Evolutionary conservation across 169 alveolate genomes (phyloP).

Genomic region (Plasmodium gonderi): DNA sequence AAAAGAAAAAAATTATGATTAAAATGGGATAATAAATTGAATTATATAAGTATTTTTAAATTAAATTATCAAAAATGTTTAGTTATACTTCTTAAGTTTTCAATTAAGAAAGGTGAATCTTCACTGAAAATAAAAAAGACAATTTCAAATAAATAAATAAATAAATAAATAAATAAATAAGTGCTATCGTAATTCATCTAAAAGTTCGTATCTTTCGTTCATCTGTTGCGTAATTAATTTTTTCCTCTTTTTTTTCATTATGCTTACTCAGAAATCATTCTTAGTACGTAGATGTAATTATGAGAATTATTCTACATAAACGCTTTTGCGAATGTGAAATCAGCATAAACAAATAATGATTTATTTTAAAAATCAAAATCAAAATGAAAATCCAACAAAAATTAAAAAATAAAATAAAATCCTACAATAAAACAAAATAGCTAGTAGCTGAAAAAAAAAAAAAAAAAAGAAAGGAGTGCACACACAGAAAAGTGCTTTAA

Average conservation of each 20-base stretch:
- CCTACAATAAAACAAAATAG: not conserved
- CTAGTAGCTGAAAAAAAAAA: slow-evolving; percentile 23
- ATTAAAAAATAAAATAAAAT: slow-evolving; percentile 2
- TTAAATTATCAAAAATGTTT: not conserved
- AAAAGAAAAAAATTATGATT: not conserved
- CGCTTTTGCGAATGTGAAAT: not conserved
- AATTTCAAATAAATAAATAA: not conserved
- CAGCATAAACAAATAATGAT: not conserved
- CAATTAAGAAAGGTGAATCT: slow-evolving; percentile 48
- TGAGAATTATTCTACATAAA: not conserved
- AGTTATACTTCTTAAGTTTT: slow-evolving; percentile 47
- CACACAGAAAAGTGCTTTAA: not conserved
- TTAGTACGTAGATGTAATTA: not conserved
- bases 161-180: not conserved
- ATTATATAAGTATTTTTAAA: not conserved
- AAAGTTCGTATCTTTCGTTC: not conserved
- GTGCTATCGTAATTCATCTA: not conserved
- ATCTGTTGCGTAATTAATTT: not conserved
- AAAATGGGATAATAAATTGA: not conserved
- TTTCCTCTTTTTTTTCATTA: not conserved
- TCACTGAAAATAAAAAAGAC: slow-evolving; percentile 27
- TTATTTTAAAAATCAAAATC: not conserved
- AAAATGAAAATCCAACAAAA: not conserved
- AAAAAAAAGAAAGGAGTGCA: too few species aligned
- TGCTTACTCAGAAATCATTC: slow-evolving; percentile 10